phyloP scores from a whole-genome alignment of 108 stramenopile species.

The Cyclotella baltica region DNA sequence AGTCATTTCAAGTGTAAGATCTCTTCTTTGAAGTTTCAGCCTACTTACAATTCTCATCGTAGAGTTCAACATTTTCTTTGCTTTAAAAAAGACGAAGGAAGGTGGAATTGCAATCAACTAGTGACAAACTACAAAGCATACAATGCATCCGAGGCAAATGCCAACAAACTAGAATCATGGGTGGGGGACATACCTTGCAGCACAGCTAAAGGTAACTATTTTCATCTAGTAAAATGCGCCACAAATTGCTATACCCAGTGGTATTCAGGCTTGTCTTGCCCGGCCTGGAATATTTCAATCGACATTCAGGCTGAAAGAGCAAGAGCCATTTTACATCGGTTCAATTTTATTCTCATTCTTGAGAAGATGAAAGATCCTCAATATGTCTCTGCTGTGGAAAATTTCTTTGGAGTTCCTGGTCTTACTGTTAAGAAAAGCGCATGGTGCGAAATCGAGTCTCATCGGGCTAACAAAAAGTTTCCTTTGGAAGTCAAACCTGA shows the following conservation, averaged over 20 bases:
- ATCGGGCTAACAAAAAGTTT: conserved; percentile 18
- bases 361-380: conserved; percentile 26
- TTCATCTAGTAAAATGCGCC: conserved; percentile 24
- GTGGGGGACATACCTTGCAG: not conserved
- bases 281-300: conserved; percentile 17
- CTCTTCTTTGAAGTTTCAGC: not conserved
- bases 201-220: not conserved
- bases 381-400: conserved; percentile 27
- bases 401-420: conserved; percentile 38
- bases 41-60: too few species aligned
- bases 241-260: conserved; percentile 38
- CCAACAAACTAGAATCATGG: conserved; percentile 21
- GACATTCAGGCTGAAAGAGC: conserved; percentile 27
- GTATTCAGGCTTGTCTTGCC: conserved; percentile 29
- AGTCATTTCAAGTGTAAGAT: conserved; percentile 48
- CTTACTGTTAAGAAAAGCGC: not conserved
- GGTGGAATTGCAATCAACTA: conserved; percentile 37
- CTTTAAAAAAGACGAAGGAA: conserved; percentile 30
- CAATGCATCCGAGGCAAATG: conserved; percentile 23
- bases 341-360: conserved; percentile 33
- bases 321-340: conserved; percentile 24
- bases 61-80: not conserved
- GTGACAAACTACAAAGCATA: conserved; percentile 8
- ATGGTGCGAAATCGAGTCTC: conserved; percentile 32
- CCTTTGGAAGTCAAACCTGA: conserved; percentile 23